phyloP scores from a whole-genome alignment of 73 alveolate genomes.

The Paramecium sexaurelia region DNA sequence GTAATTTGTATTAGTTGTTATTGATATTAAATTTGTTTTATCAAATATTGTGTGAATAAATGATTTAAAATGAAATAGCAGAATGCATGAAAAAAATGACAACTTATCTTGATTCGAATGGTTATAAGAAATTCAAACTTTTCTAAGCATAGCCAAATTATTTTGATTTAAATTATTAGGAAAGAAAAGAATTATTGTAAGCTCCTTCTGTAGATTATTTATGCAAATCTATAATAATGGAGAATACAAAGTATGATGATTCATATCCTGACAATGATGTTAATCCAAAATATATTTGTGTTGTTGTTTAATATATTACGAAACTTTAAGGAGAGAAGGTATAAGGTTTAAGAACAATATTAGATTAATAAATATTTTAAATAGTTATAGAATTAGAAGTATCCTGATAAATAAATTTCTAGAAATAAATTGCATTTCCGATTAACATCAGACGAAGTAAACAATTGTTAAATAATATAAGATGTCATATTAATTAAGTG shows the following conservation, averaged over 20 bases:
- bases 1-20: not conserved
- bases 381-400: not conserved
- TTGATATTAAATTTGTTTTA: not conserved
- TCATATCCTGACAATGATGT: not conserved
- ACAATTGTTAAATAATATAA: not conserved
- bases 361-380: conserved; percentile 41
- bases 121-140: conserved; percentile 36
- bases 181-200: conserved; percentile 28
- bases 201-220: conserved; percentile 57
- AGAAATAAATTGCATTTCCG: conserved; percentile 59
- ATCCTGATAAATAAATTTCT: conserved; percentile 28
- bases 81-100: conserved; percentile 21
- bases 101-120: not conserved
- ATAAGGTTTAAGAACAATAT: not conserved
- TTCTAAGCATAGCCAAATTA: conserved; percentile 22
- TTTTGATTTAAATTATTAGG: conserved; percentile 36
- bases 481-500: conserved; percentile 32
- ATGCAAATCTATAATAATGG: conserved; percentile 48
- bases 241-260: conserved; percentile 32
- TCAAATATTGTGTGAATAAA: not conserved
- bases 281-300: conserved; percentile 54
- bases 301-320: conserved; percentile 45
- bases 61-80: conserved; percentile 39
- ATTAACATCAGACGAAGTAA: conserved; percentile 47
- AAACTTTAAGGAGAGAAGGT: conserved; percentile 54